A percentile compares a stretch with the other conserved stretches of the same genome.
These are phyloP conservation scores for Fusarium stilboides DNA, from an alignment of 2,329 filamentous ascomycete genomes.

Conservation along the genomic window DNA sequence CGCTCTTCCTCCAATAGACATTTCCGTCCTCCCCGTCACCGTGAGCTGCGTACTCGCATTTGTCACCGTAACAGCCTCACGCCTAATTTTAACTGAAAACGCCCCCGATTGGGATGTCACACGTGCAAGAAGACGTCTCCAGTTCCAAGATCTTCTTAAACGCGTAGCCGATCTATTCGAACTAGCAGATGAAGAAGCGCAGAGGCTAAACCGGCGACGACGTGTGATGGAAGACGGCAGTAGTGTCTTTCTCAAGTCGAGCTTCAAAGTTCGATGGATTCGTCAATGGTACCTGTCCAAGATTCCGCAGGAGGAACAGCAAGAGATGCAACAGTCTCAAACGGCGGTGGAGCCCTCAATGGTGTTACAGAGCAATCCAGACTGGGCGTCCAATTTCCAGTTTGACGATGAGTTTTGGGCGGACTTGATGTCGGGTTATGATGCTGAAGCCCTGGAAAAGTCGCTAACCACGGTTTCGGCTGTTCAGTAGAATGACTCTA, in stretches of 20 bases:
- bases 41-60: constrained; percentile 54
- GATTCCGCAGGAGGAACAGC: constrained; percentile 37
- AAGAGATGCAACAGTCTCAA: constrained; percentile 16
- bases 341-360: constrained; percentile 11
- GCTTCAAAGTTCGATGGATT: constrained; percentile 58
- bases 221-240: constrained; percentile 52
- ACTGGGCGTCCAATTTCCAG: constrained; percentile 46
- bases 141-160: constrained; percentile 51
- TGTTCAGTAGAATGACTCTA: neutral
- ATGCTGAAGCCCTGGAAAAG: constrained; percentile 29
- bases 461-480: constrained; percentile 5
- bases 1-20: constrained; percentile 44
- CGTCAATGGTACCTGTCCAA: constrained; percentile 57
- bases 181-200: constrained; percentile 50
- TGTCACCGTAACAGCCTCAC: constrained; percentile 53
- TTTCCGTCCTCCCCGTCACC: constrained; percentile 53
- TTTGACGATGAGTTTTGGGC: constrained; percentile 53
- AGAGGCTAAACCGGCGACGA: constrained; percentile 42
- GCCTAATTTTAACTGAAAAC: constrained; percentile 55
- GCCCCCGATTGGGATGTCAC: constrained; percentile 56
- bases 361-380: constrained; percentile 18
- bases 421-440: constrained; percentile 46
- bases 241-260: constrained; percentile 52
- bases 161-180: constrained; percentile 53
- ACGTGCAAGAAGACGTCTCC: constrained; percentile 53